Evolutionary conservation across 140 eudicot genomes (phyloP), one percentile per base, ranked within the genome.

Genomic region (Stevia rebaudiana): DNA sequence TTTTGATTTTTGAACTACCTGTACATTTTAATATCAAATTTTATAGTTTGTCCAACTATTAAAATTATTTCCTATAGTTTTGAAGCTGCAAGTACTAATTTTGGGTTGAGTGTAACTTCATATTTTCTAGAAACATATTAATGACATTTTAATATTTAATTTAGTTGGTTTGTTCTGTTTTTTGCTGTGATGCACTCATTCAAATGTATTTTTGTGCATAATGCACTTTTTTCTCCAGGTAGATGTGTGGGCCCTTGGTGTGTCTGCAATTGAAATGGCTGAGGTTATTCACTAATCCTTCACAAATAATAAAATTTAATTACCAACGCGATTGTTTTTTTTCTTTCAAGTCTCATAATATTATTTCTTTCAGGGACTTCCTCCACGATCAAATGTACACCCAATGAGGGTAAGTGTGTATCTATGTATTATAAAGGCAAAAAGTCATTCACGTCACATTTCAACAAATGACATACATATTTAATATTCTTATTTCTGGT

Each of bases 191-290:
- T 42, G 70, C 31, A 12, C 18, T 37, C 37, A 37, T 51, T 53
- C 3, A 5, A 18, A 61, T 69, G 30, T 12, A 58, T 61, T 58
- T 47, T 42, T 23, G 12, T 40, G 12, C 18, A 37, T 21, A 43
- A 28, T 40, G 28, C 68, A 35, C 49, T 42, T 77, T 52, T 48
- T 47, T 71, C 36, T 74, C 30, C 77, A 92, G 98, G 98, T 92
- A 37, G 98, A 92, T 79, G 98, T 85, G 63, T 88, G 96, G 98
- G 98, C 98, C 65, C 95, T 88, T 75, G 98, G 96, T 74, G 96
- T 88, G 75, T 81, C 98, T 73, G 98, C 98, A 23, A 92, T 88
- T 28, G 98, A 92, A 81, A 92, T 92, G 98, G 98, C 98, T 1
- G 98, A 92, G 98, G 98, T 88, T 50, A 25, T 28, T 31, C 41